Evolutionary conservation across 495 filamentous ascomycete species (phyloP).

Genomic region (Cenococcum geophilum): DNA sequence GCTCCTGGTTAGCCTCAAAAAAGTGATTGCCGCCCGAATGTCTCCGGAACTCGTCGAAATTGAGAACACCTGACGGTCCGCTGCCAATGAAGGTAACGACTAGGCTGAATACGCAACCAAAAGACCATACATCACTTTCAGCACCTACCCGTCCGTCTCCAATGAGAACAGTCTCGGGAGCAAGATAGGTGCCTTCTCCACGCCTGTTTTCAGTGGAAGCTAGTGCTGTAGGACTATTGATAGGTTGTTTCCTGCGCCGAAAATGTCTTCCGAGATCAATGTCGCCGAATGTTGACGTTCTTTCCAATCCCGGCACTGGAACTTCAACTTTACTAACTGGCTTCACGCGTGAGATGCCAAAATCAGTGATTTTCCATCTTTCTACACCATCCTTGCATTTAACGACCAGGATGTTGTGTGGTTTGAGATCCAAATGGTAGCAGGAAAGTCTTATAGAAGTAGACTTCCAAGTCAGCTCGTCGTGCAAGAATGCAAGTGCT

Average conservation of each 20-base stretch:
- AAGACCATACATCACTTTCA: not conserved
- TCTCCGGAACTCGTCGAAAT: not conserved
- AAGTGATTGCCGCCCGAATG: not conserved
- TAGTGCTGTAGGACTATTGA: not conserved
- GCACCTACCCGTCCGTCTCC: not conserved
- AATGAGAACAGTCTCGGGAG: not conserved
- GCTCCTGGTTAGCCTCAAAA: not conserved
- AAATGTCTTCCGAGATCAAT: not conserved
- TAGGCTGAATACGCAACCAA: not conserved
- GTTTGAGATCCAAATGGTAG: slow-evolving; percentile 3
- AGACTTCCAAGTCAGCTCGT: not conserved
- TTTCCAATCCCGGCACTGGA: not conserved
- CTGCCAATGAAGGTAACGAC: not conserved
- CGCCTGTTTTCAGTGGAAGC: not conserved
- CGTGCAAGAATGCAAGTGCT: not conserved
- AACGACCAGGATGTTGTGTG: not conserved
- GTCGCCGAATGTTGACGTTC: not conserved
- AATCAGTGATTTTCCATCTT: slow-evolving; percentile 7
- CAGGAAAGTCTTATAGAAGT: not conserved
- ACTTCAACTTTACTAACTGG: not conserved
- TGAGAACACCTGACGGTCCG: not conserved
- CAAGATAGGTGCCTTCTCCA: not conserved
- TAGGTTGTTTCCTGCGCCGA: not conserved
- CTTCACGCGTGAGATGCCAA: not conserved
- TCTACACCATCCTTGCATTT: not conserved